These are phyloP conservation scores for Priceomyces fermenticarens DNA, from an alignment of 805 yeast genomes.

Conservation along the genomic window DNA sequence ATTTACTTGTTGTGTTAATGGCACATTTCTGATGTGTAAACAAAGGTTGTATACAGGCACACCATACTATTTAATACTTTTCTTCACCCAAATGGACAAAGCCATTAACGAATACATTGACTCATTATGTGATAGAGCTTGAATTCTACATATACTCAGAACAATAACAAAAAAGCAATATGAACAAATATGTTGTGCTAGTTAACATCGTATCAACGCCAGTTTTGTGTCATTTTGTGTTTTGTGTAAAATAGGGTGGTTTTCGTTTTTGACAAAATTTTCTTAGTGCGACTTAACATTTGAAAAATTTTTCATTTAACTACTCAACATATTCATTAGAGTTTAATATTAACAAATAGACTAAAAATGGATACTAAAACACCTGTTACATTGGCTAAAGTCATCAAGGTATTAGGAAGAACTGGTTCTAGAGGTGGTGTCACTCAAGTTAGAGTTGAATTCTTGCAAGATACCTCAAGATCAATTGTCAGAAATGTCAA, in stretches of 20 bases:
- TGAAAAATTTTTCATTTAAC: slow-evolving; percentile 1
- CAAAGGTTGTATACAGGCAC: slow-evolving; percentile 2
- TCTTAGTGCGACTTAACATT: not conserved
- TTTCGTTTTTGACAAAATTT: slow-evolving; percentile 2
- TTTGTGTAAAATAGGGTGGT: not conserved
- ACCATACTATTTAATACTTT: no score
- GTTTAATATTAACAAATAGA: not conserved
- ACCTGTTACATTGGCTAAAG: slow-evolving; percentile 99
- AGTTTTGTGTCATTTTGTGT: not conserved
- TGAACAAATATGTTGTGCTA: no score
- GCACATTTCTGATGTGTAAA: slow-evolving; percentile 4
- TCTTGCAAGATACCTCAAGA: slow-evolving; percentile 46
- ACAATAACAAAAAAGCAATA: no score
- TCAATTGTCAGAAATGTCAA: slow-evolving; percentile 50
- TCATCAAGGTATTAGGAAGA: slow-evolving; percentile 98
- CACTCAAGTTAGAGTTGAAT: slow-evolving; percentile 50
- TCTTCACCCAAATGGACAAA: no score
- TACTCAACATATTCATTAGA: not conserved
- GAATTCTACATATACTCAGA: no score
- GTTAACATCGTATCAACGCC: no score
- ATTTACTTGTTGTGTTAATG: not conserved
- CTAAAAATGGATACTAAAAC: slow-evolving; percentile 52
- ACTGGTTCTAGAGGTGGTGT: slow-evolving; percentile 99
- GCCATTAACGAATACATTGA: no score
- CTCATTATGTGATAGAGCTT: no score